phyloP scores from a whole-genome alignment of 805 yeast genomes.

The Ogataea nonfermentans region DNA sequence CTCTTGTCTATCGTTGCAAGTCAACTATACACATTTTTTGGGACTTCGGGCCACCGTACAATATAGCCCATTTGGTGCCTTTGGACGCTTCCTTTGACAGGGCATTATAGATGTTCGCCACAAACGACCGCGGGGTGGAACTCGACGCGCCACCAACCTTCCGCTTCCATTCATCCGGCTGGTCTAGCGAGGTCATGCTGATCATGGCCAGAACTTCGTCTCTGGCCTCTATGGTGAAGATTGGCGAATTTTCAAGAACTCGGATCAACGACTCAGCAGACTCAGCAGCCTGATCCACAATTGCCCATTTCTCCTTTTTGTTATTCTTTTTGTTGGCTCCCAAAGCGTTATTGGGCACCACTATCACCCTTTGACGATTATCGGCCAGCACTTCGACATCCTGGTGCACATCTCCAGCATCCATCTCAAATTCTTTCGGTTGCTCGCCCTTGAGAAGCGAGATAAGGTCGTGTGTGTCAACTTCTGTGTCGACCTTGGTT shows the following conservation, averaged over 20 bases:
- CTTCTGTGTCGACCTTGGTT: slow-evolving; percentile 64
- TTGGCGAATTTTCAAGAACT: slow-evolving; percentile 62
- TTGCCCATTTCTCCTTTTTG: slow-evolving; percentile 71
- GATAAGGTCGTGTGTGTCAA: slow-evolving; percentile 66
- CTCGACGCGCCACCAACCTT: slow-evolving; percentile 82
- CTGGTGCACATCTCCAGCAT: slow-evolving; percentile 9
- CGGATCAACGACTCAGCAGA: slow-evolving; percentile 56
- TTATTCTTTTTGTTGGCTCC: slow-evolving; percentile 73
- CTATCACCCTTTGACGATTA: slow-evolving; percentile 52
- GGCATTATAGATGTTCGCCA: slow-evolving; percentile 68
- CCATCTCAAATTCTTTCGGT: slow-evolving; percentile 8
- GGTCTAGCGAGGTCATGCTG: slow-evolving; percentile 68
- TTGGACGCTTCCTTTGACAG: slow-evolving; percentile 69
- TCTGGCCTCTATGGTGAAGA: slow-evolving; percentile 72
- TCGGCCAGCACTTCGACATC: slow-evolving; percentile 11
- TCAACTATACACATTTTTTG: slow-evolving; percentile 69
- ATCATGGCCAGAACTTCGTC: slow-evolving; percentile 88
- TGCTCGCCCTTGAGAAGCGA: slow-evolving; percentile 35
- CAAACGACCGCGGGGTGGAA: slow-evolving; percentile 76
- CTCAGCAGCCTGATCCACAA: slow-evolving; percentile 68
- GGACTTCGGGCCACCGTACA: slow-evolving; percentile 79
- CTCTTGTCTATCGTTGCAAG: slow-evolving; percentile 46
- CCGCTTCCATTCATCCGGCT: slow-evolving; percentile 78
- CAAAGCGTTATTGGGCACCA: slow-evolving; percentile 79
- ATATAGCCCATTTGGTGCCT: slow-evolving; percentile 72